Evolutionary conservation across 768 basidiomycete genomes (phyloP).

Genomic region (Termitomyces sp.): DNA sequence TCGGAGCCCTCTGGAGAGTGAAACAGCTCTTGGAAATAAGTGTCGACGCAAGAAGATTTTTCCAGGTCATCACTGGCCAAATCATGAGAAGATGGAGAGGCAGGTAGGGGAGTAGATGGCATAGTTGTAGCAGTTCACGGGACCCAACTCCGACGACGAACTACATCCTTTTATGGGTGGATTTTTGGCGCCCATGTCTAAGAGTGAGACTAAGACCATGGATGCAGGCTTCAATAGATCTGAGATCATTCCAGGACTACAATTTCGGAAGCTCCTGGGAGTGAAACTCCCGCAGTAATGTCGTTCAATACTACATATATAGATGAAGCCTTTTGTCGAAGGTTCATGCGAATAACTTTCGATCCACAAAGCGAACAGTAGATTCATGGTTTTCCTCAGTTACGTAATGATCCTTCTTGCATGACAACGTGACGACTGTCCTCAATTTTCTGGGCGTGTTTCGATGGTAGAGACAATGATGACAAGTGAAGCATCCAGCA

Average conservation of each 20-base stretch:
- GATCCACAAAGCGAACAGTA: too few species aligned
- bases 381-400: background rate
- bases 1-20: constrained; percentile 16
- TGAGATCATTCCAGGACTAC: background rate
- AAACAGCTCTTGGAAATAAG: constrained; percentile 15
- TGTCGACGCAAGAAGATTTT: background rate
- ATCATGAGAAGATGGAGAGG: background rate
- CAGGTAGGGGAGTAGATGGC: background rate
- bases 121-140: background rate
- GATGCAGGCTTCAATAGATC: background rate
- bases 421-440: background rate
- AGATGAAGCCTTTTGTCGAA: too few species aligned
- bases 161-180: background rate
- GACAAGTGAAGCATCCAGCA: constrained; percentile 11
- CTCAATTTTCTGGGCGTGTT: background rate
- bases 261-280: too few species aligned
- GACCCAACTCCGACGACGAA: background rate
- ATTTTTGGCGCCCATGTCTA: constrained; percentile 5
- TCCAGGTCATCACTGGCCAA: background rate
- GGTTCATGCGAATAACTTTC: too few species aligned
- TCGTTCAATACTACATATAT: too few species aligned
- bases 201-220: background rate
- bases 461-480: background rate
- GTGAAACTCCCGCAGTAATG: too few species aligned
- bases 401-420: background rate